Conservation (phyloP, 2,329 filamentous ascomycete genomes). For the Rachicladosporium sp. region DNA sequence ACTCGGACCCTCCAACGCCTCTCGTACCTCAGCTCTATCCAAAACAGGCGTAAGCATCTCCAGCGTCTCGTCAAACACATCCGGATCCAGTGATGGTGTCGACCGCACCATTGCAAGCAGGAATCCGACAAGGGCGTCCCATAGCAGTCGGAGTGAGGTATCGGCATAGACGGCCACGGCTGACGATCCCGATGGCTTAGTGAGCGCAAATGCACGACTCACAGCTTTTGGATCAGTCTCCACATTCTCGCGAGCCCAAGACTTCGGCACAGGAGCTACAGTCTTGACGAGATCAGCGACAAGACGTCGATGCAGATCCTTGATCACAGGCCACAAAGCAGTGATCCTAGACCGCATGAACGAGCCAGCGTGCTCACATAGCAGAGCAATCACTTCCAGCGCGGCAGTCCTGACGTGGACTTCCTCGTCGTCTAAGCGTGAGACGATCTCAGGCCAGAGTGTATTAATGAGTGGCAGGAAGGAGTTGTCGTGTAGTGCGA, state of each 20-base stretch:
- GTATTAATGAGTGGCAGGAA: conserved; percentile 85
- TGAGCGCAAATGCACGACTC: too few species aligned
- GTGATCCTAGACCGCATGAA: conserved; percentile 70
- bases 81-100: conserved; percentile 42
- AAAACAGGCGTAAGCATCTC: conserved; percentile 41
- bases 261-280: too few species aligned
- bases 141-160: conserved; percentile 21
- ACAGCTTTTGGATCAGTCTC: too few species aligned
- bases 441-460: conserved; percentile 72
- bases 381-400: conserved; percentile 52
- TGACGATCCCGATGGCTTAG: too few species aligned
- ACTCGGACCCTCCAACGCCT: conserved; percentile 44
- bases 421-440: conserved; percentile 54
- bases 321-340: conserved; percentile 48
- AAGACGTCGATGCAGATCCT: conserved; percentile 13
- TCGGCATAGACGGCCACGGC: conserved; percentile 7
- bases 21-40: conserved; percentile 33
- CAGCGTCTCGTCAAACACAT: conserved; percentile 59
- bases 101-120: too few species aligned
- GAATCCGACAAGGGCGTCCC: background rate
- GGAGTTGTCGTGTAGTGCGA: conserved; percentile 64
- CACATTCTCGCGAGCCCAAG: too few species aligned
- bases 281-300: background rate
- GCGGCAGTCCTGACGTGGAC: conserved; percentile 58
- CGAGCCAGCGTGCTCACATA: conserved; percentile 63